phyloP scores from a whole-genome alignment of 345 rosid species.

The Eutrema japonicum region DNA sequence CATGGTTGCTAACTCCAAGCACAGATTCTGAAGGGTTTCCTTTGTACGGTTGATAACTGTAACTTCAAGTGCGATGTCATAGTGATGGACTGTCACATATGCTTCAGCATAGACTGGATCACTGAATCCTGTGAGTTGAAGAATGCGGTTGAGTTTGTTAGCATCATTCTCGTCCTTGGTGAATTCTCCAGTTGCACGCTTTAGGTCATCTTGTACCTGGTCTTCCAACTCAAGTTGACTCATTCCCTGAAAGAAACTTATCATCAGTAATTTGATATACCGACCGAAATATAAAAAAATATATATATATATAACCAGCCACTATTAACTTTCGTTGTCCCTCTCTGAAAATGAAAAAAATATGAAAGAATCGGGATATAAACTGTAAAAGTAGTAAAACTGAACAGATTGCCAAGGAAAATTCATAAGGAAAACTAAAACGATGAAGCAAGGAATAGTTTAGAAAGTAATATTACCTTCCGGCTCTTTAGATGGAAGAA shows the following conservation, averaged over 20 bases:
- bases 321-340: not conserved
- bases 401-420: not conserved
- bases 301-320: not conserved
- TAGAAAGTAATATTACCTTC: constrained; percentile 57
- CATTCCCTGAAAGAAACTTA: constrained; percentile 73
- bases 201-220: constrained; percentile 94
- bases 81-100: constrained; percentile 93
- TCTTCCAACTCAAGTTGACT: constrained; percentile 99
- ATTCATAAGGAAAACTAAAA: not conserved
- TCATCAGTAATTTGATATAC: constrained; percentile 12
- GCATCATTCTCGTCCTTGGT: constrained; percentile 91
- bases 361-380: not conserved
- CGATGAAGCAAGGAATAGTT: not conserved
- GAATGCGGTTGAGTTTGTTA: constrained; percentile 94
- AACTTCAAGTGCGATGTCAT: constrained; percentile 95
- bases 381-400: not conserved
- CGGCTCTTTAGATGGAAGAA: constrained; percentile 98
- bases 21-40: constrained; percentile 96
- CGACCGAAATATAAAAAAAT: not conserved
- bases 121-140: constrained; percentile 98
- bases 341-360: not conserved
- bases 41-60: constrained; percentile 95
- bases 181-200: constrained; percentile 99
- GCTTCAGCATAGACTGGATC: constrained; percentile 99
- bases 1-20: constrained; percentile 98